These are phyloP conservation scores for Zygosaccharomyces lentus DNA, from an alignment of 805 yeast genomes.

Conservation along the genomic window DNA sequence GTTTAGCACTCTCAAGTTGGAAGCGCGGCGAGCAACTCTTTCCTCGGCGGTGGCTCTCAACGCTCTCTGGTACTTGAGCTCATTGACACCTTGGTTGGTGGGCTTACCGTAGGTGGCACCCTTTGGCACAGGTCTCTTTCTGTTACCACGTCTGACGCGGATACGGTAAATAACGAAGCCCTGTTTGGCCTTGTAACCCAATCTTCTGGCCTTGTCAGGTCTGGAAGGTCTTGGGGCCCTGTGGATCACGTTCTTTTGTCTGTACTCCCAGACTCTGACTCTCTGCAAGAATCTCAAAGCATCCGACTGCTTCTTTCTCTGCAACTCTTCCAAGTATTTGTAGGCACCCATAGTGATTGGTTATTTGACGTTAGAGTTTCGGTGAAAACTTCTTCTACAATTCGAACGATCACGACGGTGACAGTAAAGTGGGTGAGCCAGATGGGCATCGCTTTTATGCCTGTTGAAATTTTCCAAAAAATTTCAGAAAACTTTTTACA, in stretches of 20 bases:
- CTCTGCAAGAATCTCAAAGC: constrained; percentile 97
- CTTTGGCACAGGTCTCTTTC: constrained; percentile 99
- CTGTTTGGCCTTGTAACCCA: constrained; percentile 99
- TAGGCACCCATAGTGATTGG: constrained; percentile 88
- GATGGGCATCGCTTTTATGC: constrained; percentile 8
- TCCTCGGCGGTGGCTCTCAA: constrained; percentile 98
- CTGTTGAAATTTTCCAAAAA: neutral
- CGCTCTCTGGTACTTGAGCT: constrained; percentile 98
- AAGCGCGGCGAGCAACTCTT: constrained; percentile 98
- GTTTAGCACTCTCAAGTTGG: constrained; percentile 98
- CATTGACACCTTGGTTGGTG: constrained; percentile 99
- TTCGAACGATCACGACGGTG: neutral
- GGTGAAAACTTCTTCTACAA: neutral
- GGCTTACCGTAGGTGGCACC: constrained; percentile 99
- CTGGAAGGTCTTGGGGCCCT: constrained; percentile 98
- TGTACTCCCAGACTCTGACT: constrained; percentile 99
- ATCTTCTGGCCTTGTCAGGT: constrained; percentile 99
- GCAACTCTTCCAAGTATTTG: constrained; percentile 98
- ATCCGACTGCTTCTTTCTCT: constrained; percentile 99
- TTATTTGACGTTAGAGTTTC: constrained; percentile 9
- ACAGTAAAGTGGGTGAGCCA: neutral
- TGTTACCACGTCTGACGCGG: constrained; percentile 99
- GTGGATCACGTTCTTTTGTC: constrained; percentile 98
- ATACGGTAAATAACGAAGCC: constrained; percentile 98
- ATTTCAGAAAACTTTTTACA: neutral